phyloP scores from a whole-genome alignment of 2,329 filamentous ascomycete species.

The Dothideomycetidae sp. region DNA sequence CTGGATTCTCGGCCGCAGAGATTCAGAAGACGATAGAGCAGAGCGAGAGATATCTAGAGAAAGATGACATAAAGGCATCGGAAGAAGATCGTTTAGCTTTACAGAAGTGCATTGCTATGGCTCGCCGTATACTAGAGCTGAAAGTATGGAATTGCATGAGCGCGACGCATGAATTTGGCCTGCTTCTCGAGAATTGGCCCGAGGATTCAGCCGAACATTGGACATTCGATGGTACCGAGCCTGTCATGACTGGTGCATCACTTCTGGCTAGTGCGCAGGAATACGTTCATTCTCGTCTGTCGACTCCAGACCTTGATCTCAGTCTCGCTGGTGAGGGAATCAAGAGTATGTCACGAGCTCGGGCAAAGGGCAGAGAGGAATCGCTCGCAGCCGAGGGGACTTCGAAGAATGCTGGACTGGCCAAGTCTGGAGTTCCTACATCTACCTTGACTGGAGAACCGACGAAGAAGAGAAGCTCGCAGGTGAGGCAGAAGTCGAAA shows the following conservation, averaged over 20 bases:
- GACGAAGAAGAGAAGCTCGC: conserved; percentile 17
- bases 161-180: conserved; percentile 59
- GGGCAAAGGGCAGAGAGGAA: conserved; percentile 7
- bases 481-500: conserved; percentile 1
- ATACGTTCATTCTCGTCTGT: conserved; percentile 31
- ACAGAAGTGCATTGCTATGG: conserved; percentile 49
- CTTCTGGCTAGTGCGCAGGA: conserved; percentile 43
- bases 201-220: conserved; percentile 46
- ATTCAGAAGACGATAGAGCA: conserved; percentile 51
- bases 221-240: conserved; percentile 42
- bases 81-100: conserved; percentile 48
- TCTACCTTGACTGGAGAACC: conserved; percentile 27
- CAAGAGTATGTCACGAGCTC: conserved; percentile 15
- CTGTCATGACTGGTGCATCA: conserved; percentile 42
- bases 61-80: conserved; percentile 45
- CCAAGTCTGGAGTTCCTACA: conserved; percentile 27
- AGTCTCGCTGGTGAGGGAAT: conserved; percentile 21
- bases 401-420: conserved; percentile 17
- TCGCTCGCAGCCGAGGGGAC: conserved; percentile 14
- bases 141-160: conserved; percentile 53
- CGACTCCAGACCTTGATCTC: conserved; percentile 17
- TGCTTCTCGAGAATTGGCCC: conserved; percentile 57
- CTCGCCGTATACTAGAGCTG: conserved; percentile 45
- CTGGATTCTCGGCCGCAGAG: conserved; percentile 53
- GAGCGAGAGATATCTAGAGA: conserved; percentile 51